Evolutionary conservation across 2,329 filamentous ascomycete species (phyloP).

Genomic region (Chaetomium sp.): DNA sequence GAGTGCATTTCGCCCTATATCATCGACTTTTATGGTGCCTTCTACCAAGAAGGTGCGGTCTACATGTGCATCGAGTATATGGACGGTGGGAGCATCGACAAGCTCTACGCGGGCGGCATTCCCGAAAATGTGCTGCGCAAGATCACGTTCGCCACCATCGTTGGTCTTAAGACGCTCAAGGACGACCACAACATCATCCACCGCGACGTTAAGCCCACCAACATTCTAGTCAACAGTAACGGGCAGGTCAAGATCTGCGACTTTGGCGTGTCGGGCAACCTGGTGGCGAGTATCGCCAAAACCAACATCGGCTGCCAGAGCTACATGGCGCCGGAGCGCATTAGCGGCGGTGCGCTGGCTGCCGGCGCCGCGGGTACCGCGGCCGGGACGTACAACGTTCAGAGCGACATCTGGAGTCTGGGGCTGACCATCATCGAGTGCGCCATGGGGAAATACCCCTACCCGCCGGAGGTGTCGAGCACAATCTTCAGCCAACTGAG

Average conservation of each 20-base stretch:
- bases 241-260: conserved; percentile 98
- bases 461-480: conserved; percentile 94
- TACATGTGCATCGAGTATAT: conserved; percentile 99
- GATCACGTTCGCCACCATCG: conserved; percentile 85
- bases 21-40: conserved; percentile 97
- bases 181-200: conserved; percentile 99
- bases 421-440: conserved; percentile 95
- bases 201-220: conserved; percentile 98
- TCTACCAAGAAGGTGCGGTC: conserved; percentile 97
- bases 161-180: conserved; percentile 90
- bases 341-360: conserved; percentile 80
- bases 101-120: conserved; percentile 87
- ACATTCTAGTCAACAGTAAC: conserved; percentile 86
- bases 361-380: conserved; percentile 60
- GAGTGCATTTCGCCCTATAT: conserved; percentile 95
- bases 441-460: conserved; percentile 90
- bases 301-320: conserved; percentile 99
- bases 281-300: conserved; percentile 96
- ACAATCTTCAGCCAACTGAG: conserved; percentile 98
- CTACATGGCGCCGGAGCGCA: conserved; percentile 98
- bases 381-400: conserved; percentile 91
- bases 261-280: conserved; percentile 94
- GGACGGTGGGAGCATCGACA: conserved; percentile 97
- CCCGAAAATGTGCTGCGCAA: conserved; percentile 87
- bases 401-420: conserved; percentile 97